These are phyloP conservation scores for Achaetomiella virescens DNA, from an alignment of 495 filamentous ascomycete species.

Conservation along the genomic window DNA sequence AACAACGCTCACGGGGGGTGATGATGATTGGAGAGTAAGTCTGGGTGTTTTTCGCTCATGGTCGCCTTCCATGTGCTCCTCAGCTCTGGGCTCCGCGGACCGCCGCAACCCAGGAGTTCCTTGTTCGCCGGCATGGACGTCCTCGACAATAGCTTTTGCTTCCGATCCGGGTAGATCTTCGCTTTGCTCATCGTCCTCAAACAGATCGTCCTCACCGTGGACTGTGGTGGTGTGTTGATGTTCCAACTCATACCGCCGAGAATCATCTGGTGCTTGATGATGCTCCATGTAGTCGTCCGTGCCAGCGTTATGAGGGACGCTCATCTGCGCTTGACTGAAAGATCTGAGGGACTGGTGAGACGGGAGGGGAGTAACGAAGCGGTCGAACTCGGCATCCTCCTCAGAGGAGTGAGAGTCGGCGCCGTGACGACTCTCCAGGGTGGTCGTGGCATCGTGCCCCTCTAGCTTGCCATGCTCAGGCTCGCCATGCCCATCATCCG, in stretches of 20 bases:
- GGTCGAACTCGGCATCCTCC: neutral
- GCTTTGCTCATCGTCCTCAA: constrained; percentile 21
- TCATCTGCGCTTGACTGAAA: neutral
- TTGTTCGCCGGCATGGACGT: neutral
- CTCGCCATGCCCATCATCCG: neutral
- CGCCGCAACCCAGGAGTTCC: neutral
- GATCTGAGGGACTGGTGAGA: neutral
- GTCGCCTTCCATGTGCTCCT: neutral
- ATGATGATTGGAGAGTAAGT: neutral
- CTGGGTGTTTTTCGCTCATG: neutral
- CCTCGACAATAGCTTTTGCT: neutral
- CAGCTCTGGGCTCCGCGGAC: neutral
- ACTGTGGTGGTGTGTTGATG: constrained; percentile 21
- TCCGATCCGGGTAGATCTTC: neutral
- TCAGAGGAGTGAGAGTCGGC: neutral
- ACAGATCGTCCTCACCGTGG: constrained; percentile 21
- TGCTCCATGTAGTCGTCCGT: neutral
- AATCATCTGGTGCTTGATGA: neutral
- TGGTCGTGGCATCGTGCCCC: too few species aligned
- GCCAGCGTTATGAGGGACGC: neutral
- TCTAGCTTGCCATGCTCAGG: neutral
- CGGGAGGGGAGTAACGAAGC: constrained; percentile 8
- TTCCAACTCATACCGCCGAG: constrained; percentile 1
- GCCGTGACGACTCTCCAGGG: neutral
- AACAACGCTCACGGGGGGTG: neutral